Percentiles rank a stretch among this genome's conserved stretches.
These are phyloP conservation scores for Ceratobasidium sp. DNA, from an alignment of 1,284 basidiomycete species.

Conservation along the genomic window DNA sequence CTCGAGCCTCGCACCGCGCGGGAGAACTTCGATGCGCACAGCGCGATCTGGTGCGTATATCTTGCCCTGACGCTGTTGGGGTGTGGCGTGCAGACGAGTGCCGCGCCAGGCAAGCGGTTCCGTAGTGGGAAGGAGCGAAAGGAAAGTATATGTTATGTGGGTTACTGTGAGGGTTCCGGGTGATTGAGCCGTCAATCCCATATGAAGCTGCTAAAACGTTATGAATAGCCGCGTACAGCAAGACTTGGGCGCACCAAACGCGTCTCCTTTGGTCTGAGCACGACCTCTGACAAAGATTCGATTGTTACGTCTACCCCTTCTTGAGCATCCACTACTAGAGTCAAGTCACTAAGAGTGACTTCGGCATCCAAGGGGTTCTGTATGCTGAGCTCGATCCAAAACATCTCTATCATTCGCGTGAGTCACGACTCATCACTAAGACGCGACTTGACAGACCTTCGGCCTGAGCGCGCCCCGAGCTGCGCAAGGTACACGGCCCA, in stretches of 20 bases:
- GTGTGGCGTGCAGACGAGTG: conserved; percentile 70
- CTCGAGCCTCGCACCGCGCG: conserved; percentile 63
- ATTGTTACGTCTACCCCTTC: conserved; percentile 55
- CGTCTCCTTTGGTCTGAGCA: conserved; percentile 63
- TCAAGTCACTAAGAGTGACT: conserved; percentile 66
- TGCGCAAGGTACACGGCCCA: conserved; percentile 56
- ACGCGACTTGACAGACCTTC: conserved; percentile 59
- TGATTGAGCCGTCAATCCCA: conserved; percentile 62
- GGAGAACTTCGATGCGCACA: conserved; percentile 64
- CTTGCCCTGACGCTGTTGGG: conserved; percentile 66
- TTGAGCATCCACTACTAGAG: conserved; percentile 60
- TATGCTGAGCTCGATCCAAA: conserved; percentile 74
- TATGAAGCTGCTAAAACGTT: conserved; percentile 60
- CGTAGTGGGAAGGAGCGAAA: conserved; percentile 65
- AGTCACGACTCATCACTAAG: conserved; percentile 19
- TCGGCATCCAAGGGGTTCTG: conserved; percentile 74
- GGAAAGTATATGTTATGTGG: conserved; percentile 67
- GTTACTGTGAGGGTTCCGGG: conserved; percentile 63
- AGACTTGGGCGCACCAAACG: conserved; percentile 57
- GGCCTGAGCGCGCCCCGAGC: conserved; percentile 64
- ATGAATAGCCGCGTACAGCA: conserved; percentile 18
- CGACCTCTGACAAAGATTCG: conserved; percentile 64
- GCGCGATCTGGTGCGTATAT: conserved; percentile 69
- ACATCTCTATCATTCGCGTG: conserved; percentile 60
- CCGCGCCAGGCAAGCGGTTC: conserved; percentile 71